Percentiles rank a stretch among this genome's conserved stretches.
phyloP scores from a whole-genome alignment of 768 basidiomycete species.

The Lentinula guzmanii region DNA sequence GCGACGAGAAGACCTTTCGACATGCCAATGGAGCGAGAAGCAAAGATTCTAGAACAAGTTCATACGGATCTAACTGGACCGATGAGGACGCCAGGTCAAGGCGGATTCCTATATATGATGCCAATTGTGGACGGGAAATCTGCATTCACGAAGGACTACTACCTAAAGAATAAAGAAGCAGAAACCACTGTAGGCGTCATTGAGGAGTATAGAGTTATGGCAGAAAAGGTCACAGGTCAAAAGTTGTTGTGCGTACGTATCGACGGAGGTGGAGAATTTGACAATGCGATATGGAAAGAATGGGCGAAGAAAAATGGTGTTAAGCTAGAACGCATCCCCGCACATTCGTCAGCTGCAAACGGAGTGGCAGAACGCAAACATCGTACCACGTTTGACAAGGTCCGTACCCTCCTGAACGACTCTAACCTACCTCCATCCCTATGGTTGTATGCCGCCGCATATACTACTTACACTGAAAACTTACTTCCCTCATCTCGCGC shows the following conservation, averaged over 20 bases:
- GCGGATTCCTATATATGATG: neutral
- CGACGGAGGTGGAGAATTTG: no score
- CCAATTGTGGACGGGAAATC: neutral
- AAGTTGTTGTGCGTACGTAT: neutral
- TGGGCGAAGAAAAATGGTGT: slow-evolving; percentile 13
- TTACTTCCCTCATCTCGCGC: no score
- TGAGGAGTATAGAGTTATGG: neutral
- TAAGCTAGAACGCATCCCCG: slow-evolving; percentile 12
- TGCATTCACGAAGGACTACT: neutral
- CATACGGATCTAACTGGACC: no score
- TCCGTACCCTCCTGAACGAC: neutral
- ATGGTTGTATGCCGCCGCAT: neutral
- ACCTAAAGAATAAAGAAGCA: neutral
- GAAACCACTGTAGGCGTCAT: slow-evolving; percentile 2
- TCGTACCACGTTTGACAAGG: neutral
- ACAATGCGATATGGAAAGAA: neutral
- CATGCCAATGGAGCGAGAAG: no score
- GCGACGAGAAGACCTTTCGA: no score
- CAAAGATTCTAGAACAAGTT: no score
- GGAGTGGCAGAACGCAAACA: no score
- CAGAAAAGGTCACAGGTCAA: neutral
- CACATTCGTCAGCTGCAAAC: neutral
- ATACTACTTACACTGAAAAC: neutral
- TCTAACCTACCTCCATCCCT: neutral
- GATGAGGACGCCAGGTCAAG: no score